Base-by-base conservation (phyloP, 805 yeast genomes). In the Wickerhamomyces alni region DNA sequence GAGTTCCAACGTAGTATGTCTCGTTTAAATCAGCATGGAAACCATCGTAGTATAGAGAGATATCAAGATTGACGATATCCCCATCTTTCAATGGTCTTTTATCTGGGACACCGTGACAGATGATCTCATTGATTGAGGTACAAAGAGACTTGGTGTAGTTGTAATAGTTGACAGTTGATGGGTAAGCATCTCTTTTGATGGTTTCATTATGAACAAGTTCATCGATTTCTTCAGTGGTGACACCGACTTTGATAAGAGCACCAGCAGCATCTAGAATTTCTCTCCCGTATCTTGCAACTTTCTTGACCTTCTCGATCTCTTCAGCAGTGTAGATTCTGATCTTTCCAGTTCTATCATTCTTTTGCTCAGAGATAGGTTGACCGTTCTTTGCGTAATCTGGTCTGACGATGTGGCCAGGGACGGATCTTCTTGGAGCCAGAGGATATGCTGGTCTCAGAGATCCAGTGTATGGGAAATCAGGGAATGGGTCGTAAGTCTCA, bases 51-150 rank as follows among this genome's bases (percentile, higher is more conserved):
- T 75, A 93, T 39, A 93, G 62, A 4, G 96, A 75, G 36, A 93
- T 86, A 60, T 93, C 99, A 47, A 93, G 67, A 58, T 93, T 93
- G 44, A 93, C 75, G 50, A 93, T 91, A 59, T 93, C 99, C 43
- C 99, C 99, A 50, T 91, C 98, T 60, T 86, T 66, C 47, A 93
- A 72, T 26, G 80, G 80, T 40, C 89, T 75, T 65, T 85, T 74
- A 63, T 93, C 99, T 21, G 99, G 99, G 43, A 93, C 85, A 47
- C 99, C 99, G 62, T 93, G 99, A 61, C 99, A 93, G 44, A 93
- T 85, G 42, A 88, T 80, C 68, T 93, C 99, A 63, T 93, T 93
- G 33, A 93, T 82, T 2, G 96, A 87, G 1, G 96, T 87, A 65
- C 99, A 93, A 31, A 87, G 75, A 17, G 93, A 79, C 59, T 88